phyloP scores from a whole-genome alignment of 306 rosid species.

The Pachyrhizus erosus region DNA sequence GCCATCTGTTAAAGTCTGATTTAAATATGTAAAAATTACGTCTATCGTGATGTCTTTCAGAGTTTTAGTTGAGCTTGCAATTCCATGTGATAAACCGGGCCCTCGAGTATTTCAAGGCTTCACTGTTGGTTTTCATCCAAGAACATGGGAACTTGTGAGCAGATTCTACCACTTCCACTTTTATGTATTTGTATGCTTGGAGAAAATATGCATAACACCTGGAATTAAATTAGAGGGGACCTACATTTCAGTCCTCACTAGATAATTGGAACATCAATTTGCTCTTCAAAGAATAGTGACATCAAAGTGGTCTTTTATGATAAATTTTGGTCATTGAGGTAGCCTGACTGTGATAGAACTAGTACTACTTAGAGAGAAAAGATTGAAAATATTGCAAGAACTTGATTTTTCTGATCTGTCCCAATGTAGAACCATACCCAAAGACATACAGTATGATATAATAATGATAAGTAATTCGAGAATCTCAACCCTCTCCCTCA shows the following conservation, averaged over 20 bases:
- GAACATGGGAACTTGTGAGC: slow-evolving; percentile 97
- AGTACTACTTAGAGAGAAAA: background rate
- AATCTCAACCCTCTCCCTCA: background rate
- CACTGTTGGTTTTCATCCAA: slow-evolving; percentile 96
- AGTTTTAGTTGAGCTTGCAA: slow-evolving; percentile 78
- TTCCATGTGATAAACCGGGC: slow-evolving; percentile 80
- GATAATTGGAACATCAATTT: slow-evolving; percentile 24
- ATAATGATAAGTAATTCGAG: background rate
- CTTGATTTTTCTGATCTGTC: background rate
- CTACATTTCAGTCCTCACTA: slow-evolving; percentile 22
- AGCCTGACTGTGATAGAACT: background rate
- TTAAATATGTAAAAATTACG: slow-evolving; percentile 32
- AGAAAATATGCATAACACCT: slow-evolving; percentile 13
- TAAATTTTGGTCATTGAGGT: background rate
- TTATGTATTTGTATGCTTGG: slow-evolving; percentile 11
- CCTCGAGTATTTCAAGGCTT: slow-evolving; percentile 84
- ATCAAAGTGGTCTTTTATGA: slow-evolving; percentile 25
- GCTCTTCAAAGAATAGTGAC: background rate
- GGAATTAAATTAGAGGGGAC: slow-evolving; percentile 16
- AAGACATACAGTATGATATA: background rate
- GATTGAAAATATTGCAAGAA: background rate
- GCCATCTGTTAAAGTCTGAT: slow-evolving; percentile 32
- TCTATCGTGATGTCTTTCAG: slow-evolving; percentile 58
- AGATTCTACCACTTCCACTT: slow-evolving; percentile 34
- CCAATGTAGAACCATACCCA: background rate